A percentile compares a stretch with the other conserved stretches of the same genome.
Evolutionary conservation across 163 green algal genomes (phyloP).

Genomic region (Chloromonas sp.): DNA sequence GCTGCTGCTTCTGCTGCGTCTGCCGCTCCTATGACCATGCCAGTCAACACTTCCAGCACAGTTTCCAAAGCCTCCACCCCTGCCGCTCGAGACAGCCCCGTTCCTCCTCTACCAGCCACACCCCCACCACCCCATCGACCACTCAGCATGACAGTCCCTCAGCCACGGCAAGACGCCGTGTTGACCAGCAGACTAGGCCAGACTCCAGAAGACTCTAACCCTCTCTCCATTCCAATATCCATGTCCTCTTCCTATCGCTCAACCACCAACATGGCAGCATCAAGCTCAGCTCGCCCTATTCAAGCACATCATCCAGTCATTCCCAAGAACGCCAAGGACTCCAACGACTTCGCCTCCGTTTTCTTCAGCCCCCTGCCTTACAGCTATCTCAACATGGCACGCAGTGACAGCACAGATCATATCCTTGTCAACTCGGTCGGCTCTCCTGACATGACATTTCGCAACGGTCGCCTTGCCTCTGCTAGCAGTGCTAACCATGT

Average conservation of each 20-base stretch:
- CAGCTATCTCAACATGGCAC: conserved; percentile 16
- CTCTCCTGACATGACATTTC: conserved; percentile 8
- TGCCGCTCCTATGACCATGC: background rate
- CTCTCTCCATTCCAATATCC: background rate
- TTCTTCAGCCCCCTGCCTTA: conserved; percentile 23
- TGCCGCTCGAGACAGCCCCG: background rate
- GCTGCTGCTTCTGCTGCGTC: background rate
- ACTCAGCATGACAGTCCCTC: background rate
- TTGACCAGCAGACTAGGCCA: background rate
- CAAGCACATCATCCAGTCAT: background rate
- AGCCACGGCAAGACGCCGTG: background rate
- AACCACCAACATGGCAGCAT: background rate
- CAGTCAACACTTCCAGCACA: background rate
- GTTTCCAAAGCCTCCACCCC: background rate
- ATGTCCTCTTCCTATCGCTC: background rate
- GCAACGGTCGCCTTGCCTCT: background rate
- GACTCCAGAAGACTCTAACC: background rate
- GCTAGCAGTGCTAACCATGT: background rate
- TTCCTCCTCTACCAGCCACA: background rate
- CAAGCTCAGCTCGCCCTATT: background rate
- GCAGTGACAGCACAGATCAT: conserved; percentile 5
- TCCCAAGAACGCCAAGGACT: conserved; percentile 8
- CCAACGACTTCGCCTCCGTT: conserved; percentile 14
- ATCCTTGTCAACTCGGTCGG: conserved; percentile 5
- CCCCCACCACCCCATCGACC: background rate